Percentiles rank a stretch among this genome's conserved stretches.
Conservation (phyloP, 2,329 filamentous ascomycete species). For the Cladosporium sp. region DNA sequence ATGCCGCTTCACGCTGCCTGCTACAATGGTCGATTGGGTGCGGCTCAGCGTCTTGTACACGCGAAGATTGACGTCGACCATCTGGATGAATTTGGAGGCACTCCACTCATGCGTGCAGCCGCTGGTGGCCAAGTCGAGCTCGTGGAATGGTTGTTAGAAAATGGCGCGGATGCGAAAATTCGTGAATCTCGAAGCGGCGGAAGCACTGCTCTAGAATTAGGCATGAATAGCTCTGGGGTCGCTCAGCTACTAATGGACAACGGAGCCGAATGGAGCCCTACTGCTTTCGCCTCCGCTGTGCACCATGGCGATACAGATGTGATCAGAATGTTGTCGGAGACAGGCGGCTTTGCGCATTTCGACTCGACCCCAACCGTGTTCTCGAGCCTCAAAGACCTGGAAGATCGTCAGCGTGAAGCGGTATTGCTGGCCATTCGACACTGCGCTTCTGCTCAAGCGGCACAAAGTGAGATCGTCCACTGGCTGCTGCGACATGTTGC, state of each 20-base stretch:
- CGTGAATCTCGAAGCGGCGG: neutral
- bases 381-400: too few species aligned
- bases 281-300: slow-evolving; percentile 12
- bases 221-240: neutral
- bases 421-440: neutral
- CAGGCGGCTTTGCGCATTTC: slow-evolving; percentile 3
- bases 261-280: slow-evolving; percentile 11
- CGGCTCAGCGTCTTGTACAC: slow-evolving; percentile 5
- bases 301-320: slow-evolving; percentile 10
- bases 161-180: neutral
- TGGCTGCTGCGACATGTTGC: neutral
- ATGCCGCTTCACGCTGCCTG: slow-evolving; percentile 16
- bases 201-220: neutral
- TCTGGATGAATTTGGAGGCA: slow-evolving; percentile 14
- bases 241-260: slow-evolving; percentile 10
- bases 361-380: neutral
- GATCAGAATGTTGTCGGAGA: slow-evolving; percentile 8
- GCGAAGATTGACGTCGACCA: slow-evolving; percentile 13
- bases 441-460: neutral
- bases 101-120: slow-evolving; percentile 16
- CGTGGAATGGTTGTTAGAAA: slow-evolving; percentile 8
- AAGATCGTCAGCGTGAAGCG: neutral
- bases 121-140: slow-evolving; percentile 10
- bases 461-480: neutral
- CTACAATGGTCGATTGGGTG: slow-evolving; percentile 13